These are phyloP conservation scores for Rhodotorula sp. DNA, from an alignment of 1,284 basidiomycete genomes.

Conservation along the genomic window DNA sequence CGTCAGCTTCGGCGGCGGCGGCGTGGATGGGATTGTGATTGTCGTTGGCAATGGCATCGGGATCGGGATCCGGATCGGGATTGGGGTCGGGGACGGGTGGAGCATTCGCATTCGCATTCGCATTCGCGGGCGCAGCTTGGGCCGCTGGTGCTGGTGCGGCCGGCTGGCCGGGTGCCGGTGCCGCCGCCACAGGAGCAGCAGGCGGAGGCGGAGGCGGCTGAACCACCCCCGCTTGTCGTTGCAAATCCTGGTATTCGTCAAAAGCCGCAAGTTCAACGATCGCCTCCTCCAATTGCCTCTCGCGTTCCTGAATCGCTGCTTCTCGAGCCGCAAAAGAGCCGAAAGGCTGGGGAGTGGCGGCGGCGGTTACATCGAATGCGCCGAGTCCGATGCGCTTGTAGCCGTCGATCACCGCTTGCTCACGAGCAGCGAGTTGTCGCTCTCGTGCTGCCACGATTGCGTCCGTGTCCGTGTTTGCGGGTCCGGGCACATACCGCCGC, in stretches of 20 bases:
- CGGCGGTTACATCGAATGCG: background rate
- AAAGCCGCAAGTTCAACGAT: no score
- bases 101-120: background rate
- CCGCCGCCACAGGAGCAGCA: no score
- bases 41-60: background rate
- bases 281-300: no score
- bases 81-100: no score
- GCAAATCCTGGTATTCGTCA: no score
- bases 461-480: no score
- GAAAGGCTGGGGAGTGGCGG: background rate
- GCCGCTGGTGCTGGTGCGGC: background rate
- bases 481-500: background rate
- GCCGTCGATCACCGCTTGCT: background rate
- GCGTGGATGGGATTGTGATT: background rate
- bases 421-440: background rate
- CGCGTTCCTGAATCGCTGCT: no score
- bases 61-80: background rate
- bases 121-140: background rate
- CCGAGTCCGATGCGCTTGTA: no score
- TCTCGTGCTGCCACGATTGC: background rate
- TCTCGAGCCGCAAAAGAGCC: no score
- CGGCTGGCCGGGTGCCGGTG: background rate
- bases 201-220: background rate
- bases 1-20: background rate
- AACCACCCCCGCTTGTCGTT: no score